Base-by-base conservation (phyloP, 805 yeast species). In the Kregervanrija delftensis region DNA sequence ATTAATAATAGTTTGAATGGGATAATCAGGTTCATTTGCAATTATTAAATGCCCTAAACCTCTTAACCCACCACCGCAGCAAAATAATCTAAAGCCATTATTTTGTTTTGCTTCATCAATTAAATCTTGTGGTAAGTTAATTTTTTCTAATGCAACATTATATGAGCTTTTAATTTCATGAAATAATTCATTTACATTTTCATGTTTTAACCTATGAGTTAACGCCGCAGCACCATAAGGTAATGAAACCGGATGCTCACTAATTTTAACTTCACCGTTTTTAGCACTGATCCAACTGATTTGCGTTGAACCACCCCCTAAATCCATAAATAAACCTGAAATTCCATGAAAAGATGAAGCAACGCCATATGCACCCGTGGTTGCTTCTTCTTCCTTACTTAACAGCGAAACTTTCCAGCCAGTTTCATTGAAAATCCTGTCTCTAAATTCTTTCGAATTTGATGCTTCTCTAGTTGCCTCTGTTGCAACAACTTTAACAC, bases 211-310 rank as follows among this genome's bases (percentile, higher is more conserved):
- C 51, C 86, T 63, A 52, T 77, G 70, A 0, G 83, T 72, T 37
- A 83, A 61, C 1, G 82, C 81, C 28, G 84, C 86, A 1, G 88
- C 85, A 14, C 91, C 91, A 57, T 79, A 84, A 1, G 89, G 89
- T 39, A 83, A 61, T 2, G 82, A 75, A 2, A 80, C 79, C 0
- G 88, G 85, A 12, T 68, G 69, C 8, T 70, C 66, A 30, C 83
- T 77, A 50, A 76, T 71, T 45, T 65, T 64, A 28, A 82, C 70
- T 46, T 72, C 73, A 5, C 87, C 88, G 41, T 71, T 68, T 30
- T 65, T 61, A 35, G 81, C 74, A 47, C 70, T 68, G 14, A 83
- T 76, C 89, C 91, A 84, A 35, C 85, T 79, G 33, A 84, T 54
- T 50, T 81, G 87, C 1, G 82, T 72, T 6, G 80, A 72, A 0